Evolutionary conservation across 2,329 filamentous ascomycete genomes (phyloP).

Genomic region (Cercospora canescens): DNA sequence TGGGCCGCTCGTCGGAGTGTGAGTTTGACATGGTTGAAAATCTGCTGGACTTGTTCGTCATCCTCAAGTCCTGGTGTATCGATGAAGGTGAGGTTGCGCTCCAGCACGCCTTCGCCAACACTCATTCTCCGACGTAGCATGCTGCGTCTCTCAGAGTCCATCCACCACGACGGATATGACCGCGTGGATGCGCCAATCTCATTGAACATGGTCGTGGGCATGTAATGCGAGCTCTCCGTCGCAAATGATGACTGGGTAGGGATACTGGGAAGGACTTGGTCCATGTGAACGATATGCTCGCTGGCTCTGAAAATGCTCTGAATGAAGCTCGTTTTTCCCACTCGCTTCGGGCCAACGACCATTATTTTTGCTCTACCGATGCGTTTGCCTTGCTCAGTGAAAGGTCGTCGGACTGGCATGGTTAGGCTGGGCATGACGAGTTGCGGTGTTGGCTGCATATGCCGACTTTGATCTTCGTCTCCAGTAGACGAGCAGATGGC

Average conservation of each 20-base stretch:
- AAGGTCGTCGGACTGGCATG: conserved; percentile 85
- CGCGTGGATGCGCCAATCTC: conserved; percentile 50
- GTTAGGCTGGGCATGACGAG: conserved; percentile 97
- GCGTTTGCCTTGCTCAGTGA: conserved; percentile 80
- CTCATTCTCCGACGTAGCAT: conserved; percentile 66
- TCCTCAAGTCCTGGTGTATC: conserved; percentile 70
- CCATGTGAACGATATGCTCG: conserved; percentile 91
- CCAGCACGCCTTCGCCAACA: conserved; percentile 73
- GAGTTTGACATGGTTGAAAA: conserved; percentile 66
- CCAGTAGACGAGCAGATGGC: conserved; percentile 54
- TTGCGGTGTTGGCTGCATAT: conserved; percentile 57
- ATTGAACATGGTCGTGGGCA: conserved; percentile 29
- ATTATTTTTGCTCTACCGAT: conserved; percentile 89
- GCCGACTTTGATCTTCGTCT: conserved; percentile 54
- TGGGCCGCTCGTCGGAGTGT: conserved; percentile 65
- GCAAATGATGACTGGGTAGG: conserved; percentile 27
- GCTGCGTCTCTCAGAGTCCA: conserved; percentile 68
- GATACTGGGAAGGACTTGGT: conserved; percentile 53
- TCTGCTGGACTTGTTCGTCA: conserved; percentile 48
- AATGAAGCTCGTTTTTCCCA: conserved; percentile 85
- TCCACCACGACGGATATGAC: conserved; percentile 86
- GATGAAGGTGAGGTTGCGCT: conserved; percentile 91
- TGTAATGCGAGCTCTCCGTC: conserved; percentile 17
- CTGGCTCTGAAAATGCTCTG: conserved; percentile 83
- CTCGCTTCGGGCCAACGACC: conserved; percentile 76